Percentiles rank a stretch among this genome's conserved stretches.
phyloP scores from a whole-genome alignment of 805 yeast species.

The Kuraishia capsulata region DNA sequence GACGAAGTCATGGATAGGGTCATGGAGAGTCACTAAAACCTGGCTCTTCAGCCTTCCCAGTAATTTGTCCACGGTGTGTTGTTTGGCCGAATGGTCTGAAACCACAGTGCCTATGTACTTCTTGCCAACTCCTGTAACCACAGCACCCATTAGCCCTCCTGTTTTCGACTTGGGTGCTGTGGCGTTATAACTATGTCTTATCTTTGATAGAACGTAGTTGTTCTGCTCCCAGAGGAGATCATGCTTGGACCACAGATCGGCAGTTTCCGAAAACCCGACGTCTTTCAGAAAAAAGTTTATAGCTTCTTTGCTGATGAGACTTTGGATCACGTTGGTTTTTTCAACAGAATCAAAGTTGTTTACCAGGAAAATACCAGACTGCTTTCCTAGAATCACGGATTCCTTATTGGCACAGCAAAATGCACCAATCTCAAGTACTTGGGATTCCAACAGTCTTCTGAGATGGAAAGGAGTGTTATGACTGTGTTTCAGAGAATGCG shows the following conservation, averaged over 20 bases:
- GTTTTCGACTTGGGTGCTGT: conserved; percentile 28
- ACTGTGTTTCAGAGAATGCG: conserved; percentile 23
- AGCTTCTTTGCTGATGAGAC: conserved; percentile 37
- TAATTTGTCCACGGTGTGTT: conserved; percentile 35
- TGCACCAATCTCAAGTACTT: conserved; percentile 36
- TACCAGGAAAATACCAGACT: conserved; percentile 39
- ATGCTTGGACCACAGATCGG: conserved; percentile 24
- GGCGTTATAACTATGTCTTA: conserved; percentile 29
- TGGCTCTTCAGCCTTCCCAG: conserved; percentile 41
- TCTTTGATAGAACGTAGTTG: conserved; percentile 28
- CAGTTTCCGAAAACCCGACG: conserved; percentile 22
- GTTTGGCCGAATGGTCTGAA: conserved; percentile 21
- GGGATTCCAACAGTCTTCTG: conserved; percentile 11
- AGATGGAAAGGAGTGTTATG: conserved; percentile 13
- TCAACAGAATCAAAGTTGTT: conserved; percentile 41
- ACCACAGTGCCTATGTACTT: conserved; percentile 17
- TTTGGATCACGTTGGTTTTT: conserved; percentile 39
- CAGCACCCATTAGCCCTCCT: conserved; percentile 33
- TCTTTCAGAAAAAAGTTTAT: conserved; percentile 37
- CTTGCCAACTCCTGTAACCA: conserved; percentile 26
- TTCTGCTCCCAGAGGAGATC: conserved; percentile 41
- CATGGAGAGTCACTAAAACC: conserved; percentile 30
- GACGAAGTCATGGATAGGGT: conserved; percentile 48
- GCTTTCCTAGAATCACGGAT: conserved; percentile 31
- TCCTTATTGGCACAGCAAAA: conserved; percentile 29